Percentiles rank a stretch among this genome's conserved stretches.
Conservation (phyloP, 805 yeast genomes). For the Priceomyces carsonii region DNA sequence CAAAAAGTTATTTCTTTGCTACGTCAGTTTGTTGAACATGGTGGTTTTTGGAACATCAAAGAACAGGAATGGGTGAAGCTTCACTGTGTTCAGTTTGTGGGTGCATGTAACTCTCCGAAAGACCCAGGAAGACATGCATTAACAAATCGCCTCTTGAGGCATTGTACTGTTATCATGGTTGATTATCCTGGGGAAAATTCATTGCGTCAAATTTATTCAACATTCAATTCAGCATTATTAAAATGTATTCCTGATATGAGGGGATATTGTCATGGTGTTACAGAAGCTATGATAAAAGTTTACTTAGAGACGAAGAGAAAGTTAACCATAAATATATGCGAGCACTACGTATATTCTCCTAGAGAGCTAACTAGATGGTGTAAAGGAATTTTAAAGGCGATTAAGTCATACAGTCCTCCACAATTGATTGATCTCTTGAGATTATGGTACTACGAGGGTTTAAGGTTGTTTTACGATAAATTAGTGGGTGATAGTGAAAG, state of each 20-base stretch:
- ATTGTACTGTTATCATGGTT: conserved; percentile 64
- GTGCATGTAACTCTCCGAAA: conserved; percentile 90
- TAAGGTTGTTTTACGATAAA: conserved; percentile 76
- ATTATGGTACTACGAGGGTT: conserved; percentile 80
- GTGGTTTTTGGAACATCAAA: conserved; percentile 73
- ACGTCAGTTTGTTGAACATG: conserved; percentile 69
- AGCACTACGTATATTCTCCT: conserved; percentile 81
- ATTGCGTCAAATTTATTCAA: conserved; percentile 62
- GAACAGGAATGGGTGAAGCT: conserved; percentile 67
- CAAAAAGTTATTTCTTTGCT: conserved; percentile 71
- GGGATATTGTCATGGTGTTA: conserved; percentile 52
- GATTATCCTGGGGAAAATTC: conserved; percentile 75
- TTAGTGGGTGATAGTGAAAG: conserved; percentile 50
- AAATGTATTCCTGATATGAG: conserved; percentile 60
- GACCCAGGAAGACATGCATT: conserved; percentile 72
- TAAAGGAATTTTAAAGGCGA: conserved; percentile 64
- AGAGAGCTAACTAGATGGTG: conserved; percentile 90
- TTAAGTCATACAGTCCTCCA: conserved; percentile 35
- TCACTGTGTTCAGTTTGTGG: conserved; percentile 76
- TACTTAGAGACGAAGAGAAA: conserved; percentile 46
- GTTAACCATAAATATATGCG: conserved; percentile 40
- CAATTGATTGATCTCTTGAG: conserved; percentile 50
- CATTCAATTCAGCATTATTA: conserved; percentile 58
- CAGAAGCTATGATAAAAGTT: conserved; percentile 66
- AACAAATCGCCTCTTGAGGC: conserved; percentile 64